Percentiles rank a stretch among this genome's conserved stretches.
These are phyloP conservation scores for Comarum palustre DNA, from an alignment of 306 rosid species.

Conservation along the genomic window DNA sequence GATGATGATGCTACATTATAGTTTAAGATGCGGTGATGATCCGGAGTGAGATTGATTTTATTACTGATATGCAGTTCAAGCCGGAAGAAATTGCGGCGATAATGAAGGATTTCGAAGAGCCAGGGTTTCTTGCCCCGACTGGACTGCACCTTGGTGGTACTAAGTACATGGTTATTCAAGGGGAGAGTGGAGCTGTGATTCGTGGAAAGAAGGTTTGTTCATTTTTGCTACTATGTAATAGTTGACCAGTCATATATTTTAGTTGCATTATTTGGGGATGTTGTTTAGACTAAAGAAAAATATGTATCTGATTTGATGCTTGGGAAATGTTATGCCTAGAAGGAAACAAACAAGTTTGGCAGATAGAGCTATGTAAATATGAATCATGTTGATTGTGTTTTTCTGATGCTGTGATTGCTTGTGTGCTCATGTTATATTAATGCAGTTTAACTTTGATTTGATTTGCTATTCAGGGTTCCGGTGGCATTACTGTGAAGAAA, in stretches of 20 bases:
- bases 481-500: conserved; percentile 56
- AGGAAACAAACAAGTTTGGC: background rate
- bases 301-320: background rate
- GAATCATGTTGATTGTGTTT: background rate
- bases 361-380: background rate
- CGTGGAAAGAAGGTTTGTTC: conserved; percentile 78
- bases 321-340: background rate
- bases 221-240: background rate
- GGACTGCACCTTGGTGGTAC: conserved; percentile 67
- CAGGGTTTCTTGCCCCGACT: conserved; percentile 83
- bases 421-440: background rate
- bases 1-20: background rate
- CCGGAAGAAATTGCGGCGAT: conserved; percentile 58
- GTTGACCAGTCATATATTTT: background rate
- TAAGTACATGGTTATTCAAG: conserved; percentile 85
- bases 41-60: background rate
- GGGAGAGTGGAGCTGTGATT: conserved; percentile 69
- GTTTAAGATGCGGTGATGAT: background rate
- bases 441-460: conserved; percentile 3
- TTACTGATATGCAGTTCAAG: conserved; percentile 41
- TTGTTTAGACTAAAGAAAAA: background rate
- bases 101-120: conserved; percentile 53
- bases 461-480: conserved; percentile 37
- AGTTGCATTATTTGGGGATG: background rate
- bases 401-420: background rate